These are phyloP conservation scores for Cochlearia excelsa DNA, from an alignment of 345 rosid genomes.

Conservation along the genomic window DNA sequence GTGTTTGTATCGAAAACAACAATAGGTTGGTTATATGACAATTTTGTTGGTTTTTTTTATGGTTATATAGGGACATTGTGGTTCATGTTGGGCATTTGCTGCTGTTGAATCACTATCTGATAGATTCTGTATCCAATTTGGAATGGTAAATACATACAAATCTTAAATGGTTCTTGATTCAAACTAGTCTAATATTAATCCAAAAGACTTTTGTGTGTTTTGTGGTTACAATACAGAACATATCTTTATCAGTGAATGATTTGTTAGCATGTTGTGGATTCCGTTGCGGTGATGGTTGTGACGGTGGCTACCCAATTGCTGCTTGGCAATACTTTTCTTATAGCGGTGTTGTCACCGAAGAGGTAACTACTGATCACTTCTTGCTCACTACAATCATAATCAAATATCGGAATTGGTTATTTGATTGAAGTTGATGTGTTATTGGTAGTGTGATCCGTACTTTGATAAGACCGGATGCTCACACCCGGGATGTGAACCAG, in stretches of 20 bases:
- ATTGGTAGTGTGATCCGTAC: constrained; percentile 80
- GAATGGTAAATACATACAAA: constrained; percentile 48
- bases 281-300: constrained; percentile 82
- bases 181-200: neutral
- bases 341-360: constrained; percentile 87
- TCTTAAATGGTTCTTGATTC: too few relatives aligned
- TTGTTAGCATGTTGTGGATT: constrained; percentile 95
- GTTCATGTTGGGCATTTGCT: constrained; percentile 99
- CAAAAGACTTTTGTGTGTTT: constrained; percentile 4
- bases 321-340: constrained; percentile 73
- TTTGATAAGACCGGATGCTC: constrained; percentile 83
- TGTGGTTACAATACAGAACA: constrained; percentile 46
- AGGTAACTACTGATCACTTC: constrained; percentile 59
- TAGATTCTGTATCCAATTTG: constrained; percentile 87
- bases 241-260: constrained; percentile 82
- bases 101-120: constrained; percentile 95
- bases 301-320: constrained; percentile 75
- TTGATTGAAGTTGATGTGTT: neutral
- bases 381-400: neutral
- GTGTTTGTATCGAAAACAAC: constrained; percentile 8
- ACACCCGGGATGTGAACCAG: constrained; percentile 98
- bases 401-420: neutral
- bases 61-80: constrained; percentile 82
- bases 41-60: constrained; percentile 30
- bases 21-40: neutral